These are phyloP conservation scores for Sclerotiophoma versabilis DNA, from an alignment of 2,329 filamentous ascomycete genomes.

Conservation along the genomic window DNA sequence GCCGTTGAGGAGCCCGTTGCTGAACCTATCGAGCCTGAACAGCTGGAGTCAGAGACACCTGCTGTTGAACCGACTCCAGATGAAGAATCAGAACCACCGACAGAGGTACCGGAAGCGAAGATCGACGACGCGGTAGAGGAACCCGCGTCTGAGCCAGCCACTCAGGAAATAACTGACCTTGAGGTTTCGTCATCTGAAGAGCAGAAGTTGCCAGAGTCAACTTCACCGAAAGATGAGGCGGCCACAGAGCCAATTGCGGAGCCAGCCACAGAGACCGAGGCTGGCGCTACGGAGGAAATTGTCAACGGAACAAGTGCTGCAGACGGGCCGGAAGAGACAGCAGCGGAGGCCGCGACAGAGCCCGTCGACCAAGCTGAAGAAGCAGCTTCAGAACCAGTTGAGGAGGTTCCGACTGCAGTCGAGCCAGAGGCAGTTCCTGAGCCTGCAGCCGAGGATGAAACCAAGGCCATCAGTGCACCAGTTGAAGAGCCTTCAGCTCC, in stretches of 20 bases:
- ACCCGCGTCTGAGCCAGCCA: slow-evolving; percentile 26
- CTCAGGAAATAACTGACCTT: slow-evolving; percentile 11
- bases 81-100: slow-evolving; percentile 23
- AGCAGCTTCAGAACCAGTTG: not conserved
- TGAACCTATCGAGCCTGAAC: slow-evolving; percentile 24
- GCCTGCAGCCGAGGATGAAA: slow-evolving; percentile 4
- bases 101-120: slow-evolving; percentile 26
- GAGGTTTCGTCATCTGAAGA: slow-evolving; percentile 15
- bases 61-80: slow-evolving; percentile 26
- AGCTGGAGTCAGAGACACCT: slow-evolving; percentile 27
- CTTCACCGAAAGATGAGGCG: slow-evolving; percentile 17
- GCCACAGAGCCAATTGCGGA: not conserved
- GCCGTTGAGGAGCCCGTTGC: slow-evolving; percentile 31
- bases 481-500: not conserved
- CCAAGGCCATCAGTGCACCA: slow-evolving; percentile 2
- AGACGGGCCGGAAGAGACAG: not conserved
- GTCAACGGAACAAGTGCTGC: not conserved
- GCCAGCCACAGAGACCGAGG: not conserved
- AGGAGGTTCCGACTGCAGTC: not conserved
- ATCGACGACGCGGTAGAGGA: slow-evolving; percentile 28
- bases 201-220: slow-evolving; percentile 9
- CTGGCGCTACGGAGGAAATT: not conserved
- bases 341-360: slow-evolving; percentile 1
- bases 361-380: slow-evolving; percentile 4
- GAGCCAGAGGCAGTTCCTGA: slow-evolving; percentile 1